Base-by-base conservation (phyloP, 1,139 yeast species). In the Suhomyces choctaworum region DNA sequence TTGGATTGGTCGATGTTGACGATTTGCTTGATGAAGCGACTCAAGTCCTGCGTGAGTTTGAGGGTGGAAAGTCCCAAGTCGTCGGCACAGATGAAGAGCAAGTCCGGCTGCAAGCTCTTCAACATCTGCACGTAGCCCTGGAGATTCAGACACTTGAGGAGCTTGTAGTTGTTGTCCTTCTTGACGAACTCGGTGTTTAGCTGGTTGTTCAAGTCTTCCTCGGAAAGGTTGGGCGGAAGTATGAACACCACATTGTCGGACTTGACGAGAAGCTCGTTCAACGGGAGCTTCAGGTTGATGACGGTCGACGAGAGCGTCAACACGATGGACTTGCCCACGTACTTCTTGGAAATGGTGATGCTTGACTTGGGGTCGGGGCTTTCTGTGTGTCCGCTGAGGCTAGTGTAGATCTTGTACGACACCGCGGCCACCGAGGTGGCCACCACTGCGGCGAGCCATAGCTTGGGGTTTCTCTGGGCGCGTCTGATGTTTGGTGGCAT, bases 191-290 rank as follows among this genome's bases (percentile, higher is more conserved):
- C 43, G 7, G 34, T 31, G 22, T 48, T 45, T 37, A 42, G 39
- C 16, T 50, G 50, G 16, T 53, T 50, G 39, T 48, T 54, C 33
- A 70, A 56, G 45, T 70, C 76, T 24, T 67, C 74, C 31, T 67
- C 56, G 4, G 67, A 62, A 32, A 70, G 57, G 41, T 70, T 65
- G 7, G 76, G 76, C 1, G 76, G 76, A 16, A 70, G 59, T 29
- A 70, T 70, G 45, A 70, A 70, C n/a, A 72, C 66, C 30, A 70
- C 68, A 40, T 69, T 68, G 22, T 65, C 71, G 3, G 64, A 50
- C 26, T 61, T 62, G 35, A 59, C 46, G 29, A 70, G 54, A 7
- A 70, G 66, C 9, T 70, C 73, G 40, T 61, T 53, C 35, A 70
- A 56, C 3, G 75, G 76, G 24, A 70, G 54, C 32, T 56, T 54